Percentiles rank a stretch among this genome's conserved stretches.
Conservation (phyloP, 2,329 filamentous ascomycete genomes). For the Paraphaeosphaeria sporulosa region DNA sequence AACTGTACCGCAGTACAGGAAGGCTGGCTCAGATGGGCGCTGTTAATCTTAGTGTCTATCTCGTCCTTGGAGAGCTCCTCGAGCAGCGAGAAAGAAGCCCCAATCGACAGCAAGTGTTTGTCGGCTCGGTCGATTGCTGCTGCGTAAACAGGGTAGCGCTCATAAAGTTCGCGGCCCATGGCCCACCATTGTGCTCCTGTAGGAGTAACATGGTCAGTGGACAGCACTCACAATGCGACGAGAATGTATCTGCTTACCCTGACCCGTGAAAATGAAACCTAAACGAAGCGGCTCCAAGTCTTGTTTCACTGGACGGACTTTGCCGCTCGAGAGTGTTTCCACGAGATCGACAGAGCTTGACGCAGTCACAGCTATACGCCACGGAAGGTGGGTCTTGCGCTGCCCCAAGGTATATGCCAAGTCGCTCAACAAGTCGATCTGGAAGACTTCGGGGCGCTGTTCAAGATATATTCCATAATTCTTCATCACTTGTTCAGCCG, state of each 20-base stretch:
- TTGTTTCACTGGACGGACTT: constrained; percentile 27
- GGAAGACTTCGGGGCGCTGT: constrained; percentile 34
- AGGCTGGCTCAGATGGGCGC: constrained; percentile 35
- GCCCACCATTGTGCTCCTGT: constrained; percentile 40
- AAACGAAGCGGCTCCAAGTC: constrained; percentile 25
- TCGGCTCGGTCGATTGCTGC: constrained; percentile 17
- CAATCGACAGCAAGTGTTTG: constrained; percentile 18
- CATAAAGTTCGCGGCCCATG: constrained; percentile 32
- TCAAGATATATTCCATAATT: constrained; percentile 35
- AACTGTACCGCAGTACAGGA: constrained; percentile 41
- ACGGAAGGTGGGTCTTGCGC: constrained; percentile 30
- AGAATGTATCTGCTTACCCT: constrained; percentile 22
- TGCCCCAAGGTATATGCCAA: constrained; percentile 37
- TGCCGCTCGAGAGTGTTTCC: constrained; percentile 28
- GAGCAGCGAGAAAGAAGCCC: constrained; percentile 20
- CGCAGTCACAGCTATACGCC: constrained; percentile 29
- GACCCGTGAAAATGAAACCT: constrained; percentile 42
- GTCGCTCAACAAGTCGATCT: constrained; percentile 33
- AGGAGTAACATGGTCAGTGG: not conserved
- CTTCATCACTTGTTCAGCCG: constrained; percentile 27
- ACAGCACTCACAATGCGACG: not conserved
- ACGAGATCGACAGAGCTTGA: constrained; percentile 23
- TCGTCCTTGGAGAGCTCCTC: constrained; percentile 32
- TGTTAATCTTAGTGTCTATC: constrained; percentile 25
- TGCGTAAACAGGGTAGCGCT: constrained; percentile 21